Conservation (phyloP, 805 yeast genomes). For the Suhomyces sp. region DNA sequence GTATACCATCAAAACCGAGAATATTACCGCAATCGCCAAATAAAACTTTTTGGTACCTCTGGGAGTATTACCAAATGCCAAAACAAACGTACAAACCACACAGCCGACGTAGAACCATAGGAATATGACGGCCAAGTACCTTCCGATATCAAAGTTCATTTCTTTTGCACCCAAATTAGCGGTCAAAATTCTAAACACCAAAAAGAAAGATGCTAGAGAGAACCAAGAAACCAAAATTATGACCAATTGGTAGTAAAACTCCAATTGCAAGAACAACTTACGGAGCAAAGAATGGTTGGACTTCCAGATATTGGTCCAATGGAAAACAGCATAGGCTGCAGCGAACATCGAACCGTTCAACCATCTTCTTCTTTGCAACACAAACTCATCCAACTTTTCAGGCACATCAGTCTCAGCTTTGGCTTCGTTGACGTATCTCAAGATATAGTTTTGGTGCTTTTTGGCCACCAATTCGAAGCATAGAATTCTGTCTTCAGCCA, state of each 20-base stretch:
- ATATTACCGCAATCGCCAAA: slow-evolving; percentile 67
- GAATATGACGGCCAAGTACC: slow-evolving; percentile 70
- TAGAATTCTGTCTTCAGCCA: slow-evolving; percentile 93
- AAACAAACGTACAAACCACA: slow-evolving; percentile 78
- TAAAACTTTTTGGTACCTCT: slow-evolving; percentile 83
- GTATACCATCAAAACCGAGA: slow-evolving; percentile 85
- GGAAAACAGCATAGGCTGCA: slow-evolving; percentile 82
- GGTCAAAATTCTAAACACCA: slow-evolving; percentile 88
- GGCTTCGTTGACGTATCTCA: slow-evolving; percentile 88
- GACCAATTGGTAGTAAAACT: slow-evolving; percentile 83
- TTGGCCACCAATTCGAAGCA: slow-evolving; percentile 97
- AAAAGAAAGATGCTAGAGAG: slow-evolving; percentile 85
- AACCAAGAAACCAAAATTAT: slow-evolving; percentile 85
- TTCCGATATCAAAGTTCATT: slow-evolving; percentile 68
- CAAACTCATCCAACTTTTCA: slow-evolving; percentile 88
- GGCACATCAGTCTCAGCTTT: slow-evolving; percentile 98
- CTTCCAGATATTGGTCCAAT: slow-evolving; percentile 83
- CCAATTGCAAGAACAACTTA: slow-evolving; percentile 78
- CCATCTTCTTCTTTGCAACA: slow-evolving; percentile 97
- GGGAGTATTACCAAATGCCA: slow-evolving; percentile 93
- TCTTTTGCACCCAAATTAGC: slow-evolving; percentile 65
- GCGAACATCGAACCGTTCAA: slow-evolving; percentile 97
- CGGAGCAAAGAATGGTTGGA: slow-evolving; percentile 82
- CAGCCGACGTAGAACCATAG: slow-evolving; percentile 84
- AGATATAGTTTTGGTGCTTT: slow-evolving; percentile 76